Evolutionary conservation across 2,329 filamentous ascomycete species (phyloP).

Genomic region (Sporothrix inflata): DNA sequence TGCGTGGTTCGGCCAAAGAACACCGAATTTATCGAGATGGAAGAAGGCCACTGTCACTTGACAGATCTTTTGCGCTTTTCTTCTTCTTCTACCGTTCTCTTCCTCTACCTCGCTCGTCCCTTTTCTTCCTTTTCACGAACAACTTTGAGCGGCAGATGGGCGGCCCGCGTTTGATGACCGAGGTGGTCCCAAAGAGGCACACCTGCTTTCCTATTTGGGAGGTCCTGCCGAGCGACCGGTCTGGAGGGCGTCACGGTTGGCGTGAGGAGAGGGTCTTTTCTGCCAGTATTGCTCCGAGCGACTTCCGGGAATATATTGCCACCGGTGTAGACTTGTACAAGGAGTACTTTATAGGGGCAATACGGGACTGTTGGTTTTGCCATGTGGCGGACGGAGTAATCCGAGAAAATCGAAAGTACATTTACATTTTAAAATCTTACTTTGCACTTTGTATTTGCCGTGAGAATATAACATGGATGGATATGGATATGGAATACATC

Average conservation of each 20-base stretch:
- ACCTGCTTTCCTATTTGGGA: slow-evolving; percentile 8
- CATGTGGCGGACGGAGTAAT: slow-evolving; percentile 7
- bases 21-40: background rate
- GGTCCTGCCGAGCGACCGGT: background rate
- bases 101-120: background rate
- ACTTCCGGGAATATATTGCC: slow-evolving; percentile 3
- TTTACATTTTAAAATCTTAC: background rate
- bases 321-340: background rate
- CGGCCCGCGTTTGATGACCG: slow-evolving; percentile 15
- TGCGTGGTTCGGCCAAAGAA: background rate
- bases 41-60: too few relatives aligned
- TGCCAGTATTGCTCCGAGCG: background rate
- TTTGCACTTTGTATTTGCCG: background rate
- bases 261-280: background rate
- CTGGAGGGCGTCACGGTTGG: too few relatives aligned
- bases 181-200: background rate
- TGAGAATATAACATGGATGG: background rate
- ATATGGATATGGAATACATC: background rate
- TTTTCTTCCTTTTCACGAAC: background rate
- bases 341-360: too few relatives aligned
- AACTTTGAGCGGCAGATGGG: background rate
- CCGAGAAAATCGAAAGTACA: background rate
- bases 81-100: too few relatives aligned
- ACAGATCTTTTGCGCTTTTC: too few relatives aligned
- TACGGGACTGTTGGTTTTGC: background rate